Percentiles rank a stretch among this genome's conserved stretches.
Conservation (phyloP, 345 rosid species). For the Rhodomyrtus tomentosa region DNA sequence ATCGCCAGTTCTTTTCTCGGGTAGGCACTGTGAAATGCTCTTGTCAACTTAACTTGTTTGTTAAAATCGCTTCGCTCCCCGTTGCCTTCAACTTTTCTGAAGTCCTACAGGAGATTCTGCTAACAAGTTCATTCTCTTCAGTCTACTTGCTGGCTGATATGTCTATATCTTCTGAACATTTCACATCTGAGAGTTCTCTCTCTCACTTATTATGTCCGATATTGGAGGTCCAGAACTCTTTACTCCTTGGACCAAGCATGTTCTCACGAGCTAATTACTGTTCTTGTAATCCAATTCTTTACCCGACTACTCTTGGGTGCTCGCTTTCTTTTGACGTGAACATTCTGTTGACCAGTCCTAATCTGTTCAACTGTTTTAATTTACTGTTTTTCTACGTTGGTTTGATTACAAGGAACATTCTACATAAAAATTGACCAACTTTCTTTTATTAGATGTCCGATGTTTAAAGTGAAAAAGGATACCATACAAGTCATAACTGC, state of each 20-base stretch:
- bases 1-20: conserved; percentile 94
- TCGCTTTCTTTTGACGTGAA: background rate
- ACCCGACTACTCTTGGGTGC: background rate
- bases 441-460: background rate
- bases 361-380: background rate
- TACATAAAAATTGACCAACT: background rate
- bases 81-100: background rate
- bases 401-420: background rate
- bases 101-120: background rate
- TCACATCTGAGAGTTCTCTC: background rate
- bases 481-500: background rate
- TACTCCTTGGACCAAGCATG: background rate
- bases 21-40: conserved; percentile 1
- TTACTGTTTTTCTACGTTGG: background rate
- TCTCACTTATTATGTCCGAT: background rate
- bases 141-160: background rate
- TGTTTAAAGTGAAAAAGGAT: background rate
- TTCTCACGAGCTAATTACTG: background rate
- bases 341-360: background rate
- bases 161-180: background rate
- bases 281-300: background rate
- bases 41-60: background rate
- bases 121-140: background rate
- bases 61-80: background rate
- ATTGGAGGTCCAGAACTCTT: background rate